Evolutionary conservation across 2,329 filamentous ascomycete species (phyloP), one percentile per base, ranked within the genome.

Genomic region (Neofusicoccum umdonicola): DNA sequence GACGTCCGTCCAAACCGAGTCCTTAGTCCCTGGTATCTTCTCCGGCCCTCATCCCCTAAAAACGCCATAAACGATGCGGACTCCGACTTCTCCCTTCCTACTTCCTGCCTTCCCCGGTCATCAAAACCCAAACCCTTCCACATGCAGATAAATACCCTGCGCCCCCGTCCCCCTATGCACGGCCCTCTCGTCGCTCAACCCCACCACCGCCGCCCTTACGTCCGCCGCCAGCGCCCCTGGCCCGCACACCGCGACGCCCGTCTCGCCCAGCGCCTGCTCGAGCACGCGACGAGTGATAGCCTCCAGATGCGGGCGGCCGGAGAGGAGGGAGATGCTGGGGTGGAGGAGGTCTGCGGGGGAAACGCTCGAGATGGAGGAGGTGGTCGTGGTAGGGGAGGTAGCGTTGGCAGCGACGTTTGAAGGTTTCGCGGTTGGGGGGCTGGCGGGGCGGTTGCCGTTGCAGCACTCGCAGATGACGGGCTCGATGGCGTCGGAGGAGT

Each of bases 121-220:
- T 39, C 31, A 81, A 66, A 77, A 87, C 3, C 80, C 82, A 75
- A 87, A 88, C 17, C 79, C 81, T 73, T 88, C 87, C 0, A 82
- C 82, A 74, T 87, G 85, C 37, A 88, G 71, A 71, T 83, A 87
- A 34, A 89, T 84, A 0, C 87, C 87, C 72, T 89, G 86, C 13
- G 87, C 87, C 0, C 86, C 87, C 0, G 85, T 89, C 2, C 87
- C 87, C 72, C 89, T 89, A 69, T 89, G 87, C 48, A 89, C 86
- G 3, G 86, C 87, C 35, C 87, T 79, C 73, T 90, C 87, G 72
- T 90, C 87, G 68, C 85, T 87, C 47, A 89, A 69, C 8, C 71
- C 78, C 3, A 85, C 85, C 0, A 86, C 85, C 63, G 78, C 81
- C 13, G 79, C 81, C 64, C 86, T 80, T 4, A 86, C 83, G 67